Base-by-base conservation (phyloP, 2,329 filamentous ascomycete species). In the Myotisia sp. region DNA sequence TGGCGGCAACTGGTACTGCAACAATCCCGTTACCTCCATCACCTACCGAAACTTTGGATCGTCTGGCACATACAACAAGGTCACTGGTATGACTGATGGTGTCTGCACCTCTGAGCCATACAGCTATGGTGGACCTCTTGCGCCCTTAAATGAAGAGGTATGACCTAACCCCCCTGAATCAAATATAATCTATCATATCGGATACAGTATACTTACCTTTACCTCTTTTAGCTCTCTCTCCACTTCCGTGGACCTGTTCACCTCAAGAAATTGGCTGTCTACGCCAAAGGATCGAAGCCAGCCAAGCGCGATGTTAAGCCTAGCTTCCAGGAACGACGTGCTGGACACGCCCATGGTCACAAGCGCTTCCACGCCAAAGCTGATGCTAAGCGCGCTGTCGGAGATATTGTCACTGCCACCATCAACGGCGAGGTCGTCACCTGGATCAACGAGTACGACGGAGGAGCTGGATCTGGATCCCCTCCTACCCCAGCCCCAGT, bases 71-170 rank as follows among this genome's bases (percentile, higher is more conserved):
- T 86, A 82, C 61, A 67, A 79, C 39, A 67, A 68, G 36, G 68
- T 85, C 22, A 70, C 64, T 17, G 47, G 50, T 35, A 81, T 85
- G 71, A 62, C 69, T 39, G 46, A 60, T 10, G 67, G 65, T 5
- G 48, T 60, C 13, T 85, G 80, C 54, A 46, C 56, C 5, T 71
- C 64, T 42, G 52, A 62, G 23, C 56, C 64, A 10, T 58, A 67
- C 39, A 37, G 53, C 1, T 84, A 74, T 48, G 62, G 56, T 7
- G 78, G 79, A 9, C 61, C 68, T 26, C 59, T 82, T 33, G 69
- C 76, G 18, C 79, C 80, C 5, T 64, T 83, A 21, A 67, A 79
- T 41, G 74, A 79, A 51, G 78, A 79, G 59, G 79, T 83, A 60
- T 56, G 71, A 17, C 18, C 8, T n/a, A n/a, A n/a, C n/a, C n/a